A percentile compares a stretch with the other conserved stretches of the same genome.
Evolutionary conservation across 176 grass and related monocot genomes (phyloP).

Genomic region (Ananas comosus): DNA sequence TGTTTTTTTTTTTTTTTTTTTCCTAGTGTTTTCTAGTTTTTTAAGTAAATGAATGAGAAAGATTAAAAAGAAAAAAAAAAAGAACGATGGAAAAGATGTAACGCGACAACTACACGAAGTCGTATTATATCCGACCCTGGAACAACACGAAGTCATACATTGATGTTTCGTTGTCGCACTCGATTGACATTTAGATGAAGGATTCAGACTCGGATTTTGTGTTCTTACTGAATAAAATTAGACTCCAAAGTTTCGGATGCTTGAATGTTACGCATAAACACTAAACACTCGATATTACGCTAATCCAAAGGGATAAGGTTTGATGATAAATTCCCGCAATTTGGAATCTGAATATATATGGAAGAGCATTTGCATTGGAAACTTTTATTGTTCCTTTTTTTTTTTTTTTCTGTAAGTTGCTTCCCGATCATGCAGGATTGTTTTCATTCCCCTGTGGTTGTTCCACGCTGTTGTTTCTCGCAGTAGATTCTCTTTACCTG

Average conservation of each 20-base stretch:
- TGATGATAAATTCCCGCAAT: neutral
- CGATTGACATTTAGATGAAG: too few species aligned
- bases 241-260: too few species aligned
- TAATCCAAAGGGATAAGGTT: neutral
- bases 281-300: neutral
- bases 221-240: too few species aligned
- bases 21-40: neutral
- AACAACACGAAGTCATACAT: too few species aligned
- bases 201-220: too few species aligned
- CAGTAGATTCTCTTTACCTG: slow-evolving; percentile 53
- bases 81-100: neutral
- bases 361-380: too few species aligned
- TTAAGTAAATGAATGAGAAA: neutral
- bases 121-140: too few species aligned
- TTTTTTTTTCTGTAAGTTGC: too few species aligned
- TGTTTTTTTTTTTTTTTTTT: neutral
- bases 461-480: slow-evolving; percentile 50
- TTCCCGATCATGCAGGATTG: slow-evolving; percentile 32
- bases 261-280: too few species aligned
- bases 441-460: slow-evolving; percentile 58
- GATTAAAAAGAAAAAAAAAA: neutral
- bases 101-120: too few species aligned
- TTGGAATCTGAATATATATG: neutral
- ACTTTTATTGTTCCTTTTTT: too few species aligned
- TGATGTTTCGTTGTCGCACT: too few species aligned